phyloP scores from a whole-genome alignment of 768 basidiomycete species.

The Saitozyma podzolica region DNA sequence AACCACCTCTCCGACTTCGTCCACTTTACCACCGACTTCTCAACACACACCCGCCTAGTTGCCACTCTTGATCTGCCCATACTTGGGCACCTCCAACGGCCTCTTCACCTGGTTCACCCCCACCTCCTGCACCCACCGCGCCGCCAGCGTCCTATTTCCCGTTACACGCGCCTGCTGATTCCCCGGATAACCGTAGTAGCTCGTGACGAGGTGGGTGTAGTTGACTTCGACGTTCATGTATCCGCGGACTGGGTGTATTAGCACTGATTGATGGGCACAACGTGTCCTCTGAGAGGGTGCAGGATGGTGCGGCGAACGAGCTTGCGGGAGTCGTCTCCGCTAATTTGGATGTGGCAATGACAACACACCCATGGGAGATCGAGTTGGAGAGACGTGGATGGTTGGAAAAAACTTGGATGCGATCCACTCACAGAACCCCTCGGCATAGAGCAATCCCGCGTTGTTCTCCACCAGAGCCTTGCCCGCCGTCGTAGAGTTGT shows the following conservation, averaged over 20 bases:
- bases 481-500: conserved; percentile 55
- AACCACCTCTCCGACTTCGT: too few species aligned
- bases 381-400: too few species aligned
- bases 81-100: conserved; percentile 12
- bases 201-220: conserved; percentile 22
- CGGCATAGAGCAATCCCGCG: conserved; percentile 63
- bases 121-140: conserved; percentile 4
- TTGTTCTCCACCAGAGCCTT: conserved; percentile 54
- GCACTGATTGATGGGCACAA: background rate
- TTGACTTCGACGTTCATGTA: conserved; percentile 31
- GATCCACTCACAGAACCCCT: conserved; percentile 56
- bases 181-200: conserved; percentile 22
- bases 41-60: conserved; percentile 7
- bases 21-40: background rate
- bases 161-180: conserved; percentile 15
- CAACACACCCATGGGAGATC: too few species aligned
- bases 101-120: conserved; percentile 18
- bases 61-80: conserved; percentile 27
- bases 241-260: conserved; percentile 21
- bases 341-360: too few species aligned
- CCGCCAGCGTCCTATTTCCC: conserved; percentile 12
- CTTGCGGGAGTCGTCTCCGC: too few species aligned
- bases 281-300: background rate
- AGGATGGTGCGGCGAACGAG: too few species aligned
- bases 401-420: too few species aligned